Base-by-base conservation (phyloP, 78 protist species). In the Emiliania huxleyi region DNA sequence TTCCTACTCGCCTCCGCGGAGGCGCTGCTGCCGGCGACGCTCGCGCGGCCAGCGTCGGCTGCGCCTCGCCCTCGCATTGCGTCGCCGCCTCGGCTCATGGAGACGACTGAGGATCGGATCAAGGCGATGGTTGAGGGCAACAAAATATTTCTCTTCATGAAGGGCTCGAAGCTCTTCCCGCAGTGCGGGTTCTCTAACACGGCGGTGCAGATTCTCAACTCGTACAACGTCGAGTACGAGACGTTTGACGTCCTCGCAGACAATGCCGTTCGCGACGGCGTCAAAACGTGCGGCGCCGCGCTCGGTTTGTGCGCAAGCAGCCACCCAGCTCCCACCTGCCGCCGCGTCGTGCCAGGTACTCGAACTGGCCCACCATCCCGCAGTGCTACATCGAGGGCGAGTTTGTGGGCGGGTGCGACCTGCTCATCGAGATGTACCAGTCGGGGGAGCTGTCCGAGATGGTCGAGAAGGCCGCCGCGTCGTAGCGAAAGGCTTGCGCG, bases 351-450 rank as follows among this genome's bases (percentile, higher is more conserved):
- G 19, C 12, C 42, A 93, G 83, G 37, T 93, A 49, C 87, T 81
- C 96, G 96, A 85, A 62, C 44, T 98, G 99, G 99, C 99, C 98
- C 69, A 98, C 99, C 33, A 89, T 98, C 11, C 99, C 99, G 40
- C 99, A 98, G 89, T 93, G 97, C 90, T 98, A 93, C 92, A 62
- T 98, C 79, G 90, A 96, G 2, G 98, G 98, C 62, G 98, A 96
- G 92, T 96, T 98, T 92, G 95, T 98, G 19, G 99, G 99, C 48
- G 99, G 99, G 6, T 94, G 95, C 29, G 99, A 98, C 90, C 90
- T 98, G 11, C 0, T 96, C 37, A 29, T 93, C 52, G 83, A 96
- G 26, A 73, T 97, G 97, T 94, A 92, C 91, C 77, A 92, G 52
- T 48, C 25, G 12, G 98, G 97, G 12, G 96, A 96, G 91, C 88